A percentile compares a stretch with the other conserved stretches of the same genome.
These are phyloP conservation scores for Lecanicillium sp. DNA, from an alignment of 2,329 filamentous ascomycete genomes.

Conservation along the genomic window DNA sequence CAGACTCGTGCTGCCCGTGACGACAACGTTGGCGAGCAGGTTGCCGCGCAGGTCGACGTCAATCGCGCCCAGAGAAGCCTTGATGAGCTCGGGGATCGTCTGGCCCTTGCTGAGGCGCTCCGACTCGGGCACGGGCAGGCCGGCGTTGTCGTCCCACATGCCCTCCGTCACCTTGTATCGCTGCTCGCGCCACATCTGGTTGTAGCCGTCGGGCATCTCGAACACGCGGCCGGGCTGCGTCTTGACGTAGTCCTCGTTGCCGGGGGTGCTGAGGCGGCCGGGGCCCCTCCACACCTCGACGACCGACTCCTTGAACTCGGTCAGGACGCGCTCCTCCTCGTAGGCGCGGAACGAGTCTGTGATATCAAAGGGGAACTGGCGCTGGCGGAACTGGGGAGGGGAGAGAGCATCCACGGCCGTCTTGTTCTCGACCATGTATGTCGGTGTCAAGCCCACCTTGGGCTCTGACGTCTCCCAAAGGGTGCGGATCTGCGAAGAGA, in stretches of 20 bases:
- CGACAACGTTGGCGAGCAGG: slow-evolving; percentile 81
- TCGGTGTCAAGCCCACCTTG: slow-evolving; percentile 68
- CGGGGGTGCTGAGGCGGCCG: slow-evolving; percentile 52
- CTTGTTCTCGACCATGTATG: slow-evolving; percentile 84
- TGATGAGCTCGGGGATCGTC: slow-evolving; percentile 78
- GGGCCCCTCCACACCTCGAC: slow-evolving; percentile 89
- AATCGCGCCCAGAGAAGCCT: slow-evolving; percentile 66
- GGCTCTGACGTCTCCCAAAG: slow-evolving; percentile 66
- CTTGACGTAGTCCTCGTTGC: slow-evolving; percentile 71
- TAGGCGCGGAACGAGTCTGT: slow-evolving; percentile 68
- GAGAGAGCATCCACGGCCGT: slow-evolving; percentile 79
- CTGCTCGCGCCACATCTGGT: slow-evolving; percentile 87
- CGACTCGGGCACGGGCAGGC: slow-evolving; percentile 42
- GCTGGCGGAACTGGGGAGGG: slow-evolving; percentile 68
- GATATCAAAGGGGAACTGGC: slow-evolving; percentile 56
- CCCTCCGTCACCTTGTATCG: slow-evolving; percentile 81
- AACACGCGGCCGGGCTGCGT: slow-evolving; percentile 76
- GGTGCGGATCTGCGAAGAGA: slow-evolving; percentile 79
- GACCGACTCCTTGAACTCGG: slow-evolving; percentile 96
- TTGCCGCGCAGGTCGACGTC: slow-evolving; percentile 84
- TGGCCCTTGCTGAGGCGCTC: slow-evolving; percentile 58
- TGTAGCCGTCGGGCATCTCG: slow-evolving; percentile 95
- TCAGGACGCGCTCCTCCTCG: slow-evolving; percentile 87
- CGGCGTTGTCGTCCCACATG: slow-evolving; percentile 80
- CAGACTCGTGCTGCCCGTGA: slow-evolving; percentile 81